These are phyloP conservation scores for Quercus agrifolia DNA, from an alignment of 306 rosid genomes.

Conservation along the genomic window DNA sequence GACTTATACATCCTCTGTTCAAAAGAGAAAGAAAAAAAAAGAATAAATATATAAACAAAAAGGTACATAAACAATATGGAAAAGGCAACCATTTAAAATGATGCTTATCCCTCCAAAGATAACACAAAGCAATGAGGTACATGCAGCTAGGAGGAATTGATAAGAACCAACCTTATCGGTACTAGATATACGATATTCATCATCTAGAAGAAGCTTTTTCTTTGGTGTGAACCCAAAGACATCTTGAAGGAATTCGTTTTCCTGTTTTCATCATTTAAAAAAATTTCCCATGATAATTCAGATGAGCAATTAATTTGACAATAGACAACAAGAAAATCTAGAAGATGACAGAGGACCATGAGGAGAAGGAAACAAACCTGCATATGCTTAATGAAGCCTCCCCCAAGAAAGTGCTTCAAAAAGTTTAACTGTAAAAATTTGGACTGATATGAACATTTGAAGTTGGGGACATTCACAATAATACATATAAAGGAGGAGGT, in stretches of 20 bases:
- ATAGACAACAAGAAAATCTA: background rate
- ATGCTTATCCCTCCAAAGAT: background rate
- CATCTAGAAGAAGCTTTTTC: conserved; percentile 38
- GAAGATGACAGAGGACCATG: too few species aligned
- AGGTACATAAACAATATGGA: background rate
- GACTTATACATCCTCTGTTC: conserved; percentile 80
- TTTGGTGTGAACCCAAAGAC: conserved; percentile 79
- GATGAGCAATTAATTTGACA: background rate
- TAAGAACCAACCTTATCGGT: conserved; percentile 63
- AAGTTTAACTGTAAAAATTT: conserved; percentile 60
- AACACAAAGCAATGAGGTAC: background rate
- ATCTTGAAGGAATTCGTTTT: conserved; percentile 81
- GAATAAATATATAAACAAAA: background rate
- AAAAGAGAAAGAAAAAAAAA: background rate
- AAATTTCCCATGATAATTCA: background rate
- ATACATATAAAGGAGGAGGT: background rate
- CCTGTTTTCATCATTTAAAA: conserved; percentile 40
- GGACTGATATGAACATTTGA: background rate
- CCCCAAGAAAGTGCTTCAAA: conserved; percentile 82
- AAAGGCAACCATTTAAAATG: background rate
- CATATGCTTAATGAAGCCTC: conserved; percentile 91
- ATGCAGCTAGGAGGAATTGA: conserved; percentile 3
- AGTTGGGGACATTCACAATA: background rate
- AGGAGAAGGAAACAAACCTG: conserved; percentile 50
- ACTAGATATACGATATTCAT: conserved; percentile 61